These are phyloP conservation scores for Fusarium sublunatum DNA, from an alignment of 2,329 filamentous ascomycete genomes.

Conservation along the genomic window DNA sequence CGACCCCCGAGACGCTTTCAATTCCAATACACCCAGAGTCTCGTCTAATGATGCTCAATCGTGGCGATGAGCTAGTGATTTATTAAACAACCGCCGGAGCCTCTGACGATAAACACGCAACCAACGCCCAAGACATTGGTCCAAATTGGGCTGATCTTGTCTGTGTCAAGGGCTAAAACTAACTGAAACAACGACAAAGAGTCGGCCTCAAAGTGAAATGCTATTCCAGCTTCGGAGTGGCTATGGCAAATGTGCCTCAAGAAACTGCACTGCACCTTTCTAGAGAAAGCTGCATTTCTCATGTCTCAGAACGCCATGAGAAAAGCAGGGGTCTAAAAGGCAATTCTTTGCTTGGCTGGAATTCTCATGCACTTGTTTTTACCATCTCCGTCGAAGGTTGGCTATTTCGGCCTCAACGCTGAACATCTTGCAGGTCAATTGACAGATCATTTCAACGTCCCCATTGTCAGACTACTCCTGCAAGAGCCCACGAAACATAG, in stretches of 20 bases:
- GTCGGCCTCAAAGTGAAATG: slow-evolving; percentile 16
- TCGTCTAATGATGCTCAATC: slow-evolving; percentile 30
- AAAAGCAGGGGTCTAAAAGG: slow-evolving; percentile 19
- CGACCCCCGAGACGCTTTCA: slow-evolving; percentile 9
- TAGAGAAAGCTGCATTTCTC: slow-evolving; percentile 17
- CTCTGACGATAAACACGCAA: slow-evolving; percentile 21
- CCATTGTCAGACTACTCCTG: slow-evolving; percentile 3
- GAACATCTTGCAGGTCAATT: not conserved
- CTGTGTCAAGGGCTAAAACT: slow-evolving; percentile 8
- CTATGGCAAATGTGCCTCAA: slow-evolving; percentile 19
- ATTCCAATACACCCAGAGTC: slow-evolving; percentile 14
- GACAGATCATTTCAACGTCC: slow-evolving; percentile 1
- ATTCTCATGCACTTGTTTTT: slow-evolving; percentile 15
- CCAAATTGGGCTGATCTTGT: slow-evolving; percentile 17
- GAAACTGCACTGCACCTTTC: slow-evolving; percentile 6
- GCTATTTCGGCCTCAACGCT: too few species aligned
- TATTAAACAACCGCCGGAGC: slow-evolving; percentile 27
- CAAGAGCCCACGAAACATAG: slow-evolving; percentile 1
- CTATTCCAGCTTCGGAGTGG: slow-evolving; percentile 20
- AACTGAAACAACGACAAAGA: slow-evolving; percentile 32
- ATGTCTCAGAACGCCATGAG: slow-evolving; percentile 35
- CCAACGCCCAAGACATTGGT: slow-evolving; percentile 38
- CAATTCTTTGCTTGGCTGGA: slow-evolving; percentile 5
- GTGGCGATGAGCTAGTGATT: slow-evolving; percentile 28
- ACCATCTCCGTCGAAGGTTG: too few species aligned